Evolutionary conservation across 441 rosid species (phyloP), one percentile per base, ranked within the genome.

Genomic region (Oxalis stricta): DNA sequence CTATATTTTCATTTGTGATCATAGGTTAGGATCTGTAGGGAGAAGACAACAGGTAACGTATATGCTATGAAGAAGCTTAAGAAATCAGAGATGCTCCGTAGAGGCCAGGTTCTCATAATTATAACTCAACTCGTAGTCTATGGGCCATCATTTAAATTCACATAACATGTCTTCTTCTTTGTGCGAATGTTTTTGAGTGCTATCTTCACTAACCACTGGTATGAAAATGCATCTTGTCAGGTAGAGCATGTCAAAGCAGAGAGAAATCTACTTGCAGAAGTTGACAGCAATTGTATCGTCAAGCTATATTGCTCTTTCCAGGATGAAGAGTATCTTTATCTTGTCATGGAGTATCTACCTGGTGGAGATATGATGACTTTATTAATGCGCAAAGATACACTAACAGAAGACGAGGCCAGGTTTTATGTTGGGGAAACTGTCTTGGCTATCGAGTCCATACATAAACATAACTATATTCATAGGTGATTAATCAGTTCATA

Each of bases 281-380:
- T 56, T 48, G 61, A 56, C 16, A 56, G 61, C 61, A 56, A 56
- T 35, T 56, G 61, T 42, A 56, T 56, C 1, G 61, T 56, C 44
- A 56, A 56, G 30, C 61, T 56, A 32, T 56, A 56, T 35, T 56
- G 61, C 31, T 56, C 61, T 44, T 56, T 56, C 36, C 61, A 56
- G 43, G 61, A 56, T 40, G 61, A 56, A 18, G 61, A 56, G 42
- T 56, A 23, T 56, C 55, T 56, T 24, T 56, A 56, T 37, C 48
- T 56, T 9, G 42, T 56, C 26, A 56, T 56, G 61, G 61, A 56
- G 35, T 56, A 56, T 56, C 34, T 56, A 48, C 61, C 61, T 48
- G 61, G 61, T 35, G 61, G 61, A 48, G 61, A 56, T 48, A 56
- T 56, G 61, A 56, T 56, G 61, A 56, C 61, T 33, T 34, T 56